phyloP scores from a whole-genome alignment of 345 rosid genomes.

The Brassica incana region DNA sequence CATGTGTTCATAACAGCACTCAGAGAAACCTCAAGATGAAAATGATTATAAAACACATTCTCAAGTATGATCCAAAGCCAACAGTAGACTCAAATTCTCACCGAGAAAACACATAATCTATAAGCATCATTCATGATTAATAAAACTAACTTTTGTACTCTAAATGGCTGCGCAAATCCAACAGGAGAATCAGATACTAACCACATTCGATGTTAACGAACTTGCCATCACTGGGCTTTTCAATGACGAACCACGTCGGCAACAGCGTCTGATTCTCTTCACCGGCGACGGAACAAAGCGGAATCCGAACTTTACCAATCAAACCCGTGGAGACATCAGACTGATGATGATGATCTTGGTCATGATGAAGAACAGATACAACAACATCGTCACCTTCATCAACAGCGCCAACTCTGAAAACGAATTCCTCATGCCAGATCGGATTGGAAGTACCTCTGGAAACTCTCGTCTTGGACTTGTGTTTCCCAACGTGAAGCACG shows the following conservation, averaged over 20 bases:
- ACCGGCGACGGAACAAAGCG: slow-evolving; percentile 46
- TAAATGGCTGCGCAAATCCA: not conserved
- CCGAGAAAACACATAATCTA: slow-evolving; percentile 5
- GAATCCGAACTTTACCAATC: slow-evolving; percentile 59
- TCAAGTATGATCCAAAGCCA: not conserved
- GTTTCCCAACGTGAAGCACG: slow-evolving; percentile 65
- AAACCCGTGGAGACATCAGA: slow-evolving; percentile 47
- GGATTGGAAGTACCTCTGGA: slow-evolving; percentile 46
- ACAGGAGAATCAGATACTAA: slow-evolving; percentile 35
- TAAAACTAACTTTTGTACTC: not conserved
- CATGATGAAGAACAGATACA: slow-evolving; percentile 50
- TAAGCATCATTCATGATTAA: not conserved
- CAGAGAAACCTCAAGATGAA: not conserved
- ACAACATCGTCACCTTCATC: slow-evolving; percentile 50
- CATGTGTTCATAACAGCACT: not conserved
- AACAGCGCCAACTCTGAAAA: slow-evolving; percentile 44
- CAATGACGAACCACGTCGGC: slow-evolving; percentile 76
- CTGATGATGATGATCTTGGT: slow-evolving; percentile 44
- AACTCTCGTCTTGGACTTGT: slow-evolving; percentile 61
- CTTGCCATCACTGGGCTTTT: slow-evolving; percentile 49
- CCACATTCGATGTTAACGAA: slow-evolving; percentile 56
- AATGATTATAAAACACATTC: not conserved
- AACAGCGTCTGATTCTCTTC: slow-evolving; percentile 64
- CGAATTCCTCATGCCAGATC: slow-evolving; percentile 84
- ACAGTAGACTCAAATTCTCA: not conserved